Conservation (phyloP, 495 filamentous ascomycete genomes). For the Penicillium paxilli region DNA sequence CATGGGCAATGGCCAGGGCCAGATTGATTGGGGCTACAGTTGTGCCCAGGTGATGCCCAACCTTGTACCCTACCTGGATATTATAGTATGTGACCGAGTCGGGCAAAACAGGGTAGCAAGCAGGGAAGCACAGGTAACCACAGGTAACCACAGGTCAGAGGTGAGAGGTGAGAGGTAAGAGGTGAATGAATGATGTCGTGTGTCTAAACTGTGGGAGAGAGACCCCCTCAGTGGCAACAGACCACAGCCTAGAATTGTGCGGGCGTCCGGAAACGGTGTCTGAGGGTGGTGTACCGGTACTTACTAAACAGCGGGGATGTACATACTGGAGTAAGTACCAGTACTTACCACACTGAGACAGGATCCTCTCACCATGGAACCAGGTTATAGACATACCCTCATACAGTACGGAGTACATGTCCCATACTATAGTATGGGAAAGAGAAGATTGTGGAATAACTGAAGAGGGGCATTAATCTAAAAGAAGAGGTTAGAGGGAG, state of each 20-base stretch:
- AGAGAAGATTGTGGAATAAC: too few species aligned
- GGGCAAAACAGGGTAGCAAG: background rate
- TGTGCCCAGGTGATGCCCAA: background rate
- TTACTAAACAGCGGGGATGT: background rate
- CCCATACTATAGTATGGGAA: too few species aligned
- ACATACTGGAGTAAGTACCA: background rate
- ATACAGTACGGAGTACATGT: too few species aligned
- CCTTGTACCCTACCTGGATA: too few species aligned
- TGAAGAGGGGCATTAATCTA: too few species aligned
- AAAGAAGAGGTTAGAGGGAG: too few species aligned
- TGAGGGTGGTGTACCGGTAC: conserved; percentile 1
- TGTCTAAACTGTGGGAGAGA: background rate
- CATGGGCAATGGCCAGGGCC: background rate
- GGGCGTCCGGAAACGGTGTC: conserved; percentile 6
- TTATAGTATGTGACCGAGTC: background rate
- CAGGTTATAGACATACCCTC: too few species aligned
- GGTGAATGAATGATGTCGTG: background rate
- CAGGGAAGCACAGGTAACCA: too few species aligned
- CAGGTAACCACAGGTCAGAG: too few species aligned
- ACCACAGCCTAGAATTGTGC: conserved; percentile 1
- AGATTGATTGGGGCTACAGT: background rate
- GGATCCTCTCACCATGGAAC: background rate
- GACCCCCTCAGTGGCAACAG: conserved; percentile 13
- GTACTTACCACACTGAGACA: background rate
- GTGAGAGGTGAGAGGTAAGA: too few species aligned